Evolutionary conservation across 441 rosid species (phyloP), one percentile per base, ranked within the genome.

Genomic region (Sinapis alba): DNA sequence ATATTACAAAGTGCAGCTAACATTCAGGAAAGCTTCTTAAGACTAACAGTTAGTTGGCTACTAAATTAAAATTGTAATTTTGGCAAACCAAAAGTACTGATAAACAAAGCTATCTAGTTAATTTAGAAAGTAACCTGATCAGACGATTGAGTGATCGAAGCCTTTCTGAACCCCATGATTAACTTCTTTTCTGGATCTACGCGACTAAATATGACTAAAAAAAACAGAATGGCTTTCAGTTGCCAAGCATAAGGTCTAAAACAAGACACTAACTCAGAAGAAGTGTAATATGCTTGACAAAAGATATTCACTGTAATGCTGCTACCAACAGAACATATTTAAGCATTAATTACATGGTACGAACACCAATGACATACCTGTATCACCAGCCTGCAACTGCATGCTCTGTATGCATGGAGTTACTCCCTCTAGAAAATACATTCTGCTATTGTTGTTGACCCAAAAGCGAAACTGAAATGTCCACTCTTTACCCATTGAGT

Each of bases 321-420:
- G 45, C 45, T 4, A 12, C 45, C 45, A 38, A 38, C 32, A 26
- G 34, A 20, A 78, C 38, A 73, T 57, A 56, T 9, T 32, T 53
- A 21, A 66, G 38, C 59, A 63, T 41, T 65, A 41, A 72, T 24
- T 83, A 71, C 56, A 71, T 58, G 62, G 51, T 51, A 76, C 41
- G 62, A 71, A 23, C 11, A 51, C 27, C 18, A 68, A 26, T 50
- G 59, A 58, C 62, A 81, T 90, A 97, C 99, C 94, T 82, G 84
- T 88, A 81, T 96, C 99, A 66, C 98, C 98, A 15, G 99, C 98
- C 85, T 94, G 98, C 86, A 94, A 81, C 80, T 83, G 88, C 98
- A 96, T 84, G 83, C 86, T 88, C 84, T 96, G 98, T 80, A 97
- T 87, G 89, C 96, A 97, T 73, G 97, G 94, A 58, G 92, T 88